phyloP scores from a whole-genome alignment of 2,329 filamentous ascomycete species.

The Calonectria henricotiae region DNA sequence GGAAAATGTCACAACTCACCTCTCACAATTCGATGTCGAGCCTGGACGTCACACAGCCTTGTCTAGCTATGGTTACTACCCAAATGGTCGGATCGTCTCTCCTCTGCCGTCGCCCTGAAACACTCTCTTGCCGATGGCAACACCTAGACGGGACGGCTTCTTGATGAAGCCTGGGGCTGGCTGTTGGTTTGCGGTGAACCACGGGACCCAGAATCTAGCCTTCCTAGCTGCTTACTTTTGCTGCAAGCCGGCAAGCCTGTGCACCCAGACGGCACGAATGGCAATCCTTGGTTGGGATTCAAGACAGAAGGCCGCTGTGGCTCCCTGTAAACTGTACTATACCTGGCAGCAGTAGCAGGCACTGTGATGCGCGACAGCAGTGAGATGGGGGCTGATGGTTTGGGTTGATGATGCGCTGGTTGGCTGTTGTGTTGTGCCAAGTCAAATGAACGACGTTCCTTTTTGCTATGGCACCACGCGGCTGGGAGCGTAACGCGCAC shows the following conservation, averaged over 20 bases:
- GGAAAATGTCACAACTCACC: conserved; percentile 47
- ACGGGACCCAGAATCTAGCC: conserved; percentile 34
- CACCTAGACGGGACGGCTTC: not conserved
- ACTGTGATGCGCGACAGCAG: conserved; percentile 7
- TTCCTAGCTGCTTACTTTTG: conserved; percentile 30
- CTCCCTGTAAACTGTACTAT: conserved; percentile 6
- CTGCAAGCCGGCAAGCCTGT: conserved; percentile 27
- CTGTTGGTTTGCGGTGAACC: conserved; percentile 33
- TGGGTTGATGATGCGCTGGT: conserved; percentile 27
- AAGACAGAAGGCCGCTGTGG: conserved; percentile 4
- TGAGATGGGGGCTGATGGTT: conserved; percentile 7
- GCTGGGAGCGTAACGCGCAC: conserved; percentile 23
- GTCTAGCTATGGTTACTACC: conserved; percentile 24
- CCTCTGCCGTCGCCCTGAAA: conserved; percentile 18
- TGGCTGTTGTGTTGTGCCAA: conserved; percentile 23
- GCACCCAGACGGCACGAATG: conserved; percentile 21
- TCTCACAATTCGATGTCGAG: conserved; percentile 38
- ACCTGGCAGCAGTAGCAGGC: not conserved
- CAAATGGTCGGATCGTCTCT: conserved; percentile 24
- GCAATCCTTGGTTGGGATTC: conserved; percentile 12
- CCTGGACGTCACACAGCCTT: conserved; percentile 29
- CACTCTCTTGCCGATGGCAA: conserved; percentile 18
- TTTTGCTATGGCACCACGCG: conserved; percentile 31
- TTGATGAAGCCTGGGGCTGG: conserved; percentile 13
- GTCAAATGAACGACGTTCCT: conserved; percentile 27